Evolutionary conservation across 768 basidiomycete genomes (phyloP), one percentile per base, ranked within the genome.

Genomic region (Paxillus involutus): DNA sequence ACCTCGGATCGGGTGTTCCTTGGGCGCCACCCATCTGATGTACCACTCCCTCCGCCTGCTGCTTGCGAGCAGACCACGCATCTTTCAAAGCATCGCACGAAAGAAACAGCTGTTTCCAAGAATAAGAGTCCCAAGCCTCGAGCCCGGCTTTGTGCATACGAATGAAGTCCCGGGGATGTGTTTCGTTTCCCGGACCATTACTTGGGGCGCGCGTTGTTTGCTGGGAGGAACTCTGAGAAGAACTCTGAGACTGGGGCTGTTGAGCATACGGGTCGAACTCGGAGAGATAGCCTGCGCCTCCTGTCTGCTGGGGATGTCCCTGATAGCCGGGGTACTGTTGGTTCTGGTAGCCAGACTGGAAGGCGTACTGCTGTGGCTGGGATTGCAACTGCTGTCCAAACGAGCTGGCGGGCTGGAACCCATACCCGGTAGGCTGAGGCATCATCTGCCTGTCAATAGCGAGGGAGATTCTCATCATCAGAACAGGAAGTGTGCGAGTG

Each of bases 121-220:
- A 71, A 52, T 80, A 81, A 7, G 69, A 36, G 59, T 90, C 85
- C 89, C 89, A 91, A 7, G 79, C 72, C 59, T 90, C 90, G 26
- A 92, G 75, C 65, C 84, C 82, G 0, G 73, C 63, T 59, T 90
- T 91, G 67, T 90, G 80, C 3, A 70, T 68, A 43, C 82, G 83
- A 51, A 91, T 82, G 58, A 77, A 81, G 43, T 88, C 81, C 39
- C 87, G 81, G 0, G 90, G 90, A 59, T 92, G 90, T 24, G 75
- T 24, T 7, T 39, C 45, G 6, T 79, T 71, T 8, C 77, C 70
- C 2, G 71, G 66, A 7, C 59, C 60, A 2, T 52, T 42, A 24
- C 52, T 47, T 21, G 56, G 44, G 5, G 50, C 33, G n/a, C 47
- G 45, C 35, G 29, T 43, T 24, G 37, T 7, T 19, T 26, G 21